Evolutionary conservation across 2,329 filamentous ascomycete genomes (phyloP).

Genomic region (Ophiostoma triangulosporum): DNA sequence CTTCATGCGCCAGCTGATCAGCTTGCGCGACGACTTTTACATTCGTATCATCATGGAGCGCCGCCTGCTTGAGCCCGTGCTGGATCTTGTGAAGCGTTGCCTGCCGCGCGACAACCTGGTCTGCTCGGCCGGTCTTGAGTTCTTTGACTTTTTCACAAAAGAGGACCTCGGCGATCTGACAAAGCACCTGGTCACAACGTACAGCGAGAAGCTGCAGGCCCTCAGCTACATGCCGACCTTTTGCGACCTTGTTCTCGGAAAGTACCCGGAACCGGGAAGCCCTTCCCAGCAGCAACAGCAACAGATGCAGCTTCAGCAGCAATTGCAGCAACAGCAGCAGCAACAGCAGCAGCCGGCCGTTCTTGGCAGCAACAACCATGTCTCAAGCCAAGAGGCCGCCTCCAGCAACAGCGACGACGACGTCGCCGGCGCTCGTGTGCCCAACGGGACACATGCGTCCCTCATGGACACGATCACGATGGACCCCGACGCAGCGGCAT

Average conservation of each 20-base stretch:
- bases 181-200: conserved; percentile 70
- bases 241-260: conserved; percentile 45
- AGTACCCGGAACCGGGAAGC: conserved; percentile 3
- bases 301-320: background rate
- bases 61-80: conserved; percentile 67
- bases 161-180: conserved; percentile 72
- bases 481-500: conserved; percentile 79
- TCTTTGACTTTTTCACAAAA: conserved; percentile 82
- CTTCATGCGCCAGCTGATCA: conserved; percentile 79
- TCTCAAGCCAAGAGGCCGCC: background rate
- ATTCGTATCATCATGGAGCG: conserved; percentile 72
- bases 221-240: conserved; percentile 83
- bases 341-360: conserved; percentile 54
- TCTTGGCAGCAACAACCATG: conserved; percentile 2
- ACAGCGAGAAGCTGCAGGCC: conserved; percentile 59
- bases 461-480: conserved; percentile 28
- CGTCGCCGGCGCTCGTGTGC: background rate
- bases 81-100: conserved; percentile 71
- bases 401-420: background rate
- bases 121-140: conserved; percentile 83
- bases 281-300: conserved; percentile 22
- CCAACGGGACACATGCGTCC: conserved; percentile 5
- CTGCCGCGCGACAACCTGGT: conserved; percentile 88
- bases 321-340: background rate
- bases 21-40: conserved; percentile 83